Base-by-base conservation (phyloP, 106 monocot species). In the Dendrobium catenatum region DNA sequence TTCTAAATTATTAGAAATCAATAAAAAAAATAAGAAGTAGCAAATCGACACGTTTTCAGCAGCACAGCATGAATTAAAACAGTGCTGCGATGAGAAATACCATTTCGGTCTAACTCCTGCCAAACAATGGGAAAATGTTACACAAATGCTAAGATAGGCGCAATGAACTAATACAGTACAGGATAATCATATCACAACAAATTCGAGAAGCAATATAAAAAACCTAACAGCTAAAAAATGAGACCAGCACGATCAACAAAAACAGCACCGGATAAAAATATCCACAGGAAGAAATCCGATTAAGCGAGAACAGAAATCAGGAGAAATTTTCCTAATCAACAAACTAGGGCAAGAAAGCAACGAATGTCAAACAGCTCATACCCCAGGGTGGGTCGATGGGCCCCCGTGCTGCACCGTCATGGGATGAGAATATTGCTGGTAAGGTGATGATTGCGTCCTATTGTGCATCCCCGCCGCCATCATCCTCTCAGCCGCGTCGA, bases 401-500 rank as follows among this genome's bases (percentile, higher is more conserved):
- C 11, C 49, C 11, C 48, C 49, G 2, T 22, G 26, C 13, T n/a
- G 76, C 22, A 76, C 51, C 22, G 42, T 17, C 40, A 74, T 74
- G 43, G 74, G 74, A 74, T 76, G 49, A 51, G 76, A 47, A 19
- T 76, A 76, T 20, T 76, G 76, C 9, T n/a, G 76, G 26, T 76
- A 49, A 5, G 24, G 48, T 19, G 27, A 42, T 49, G 49, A 17
- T 51, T 46, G 76, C 49, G 15, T 22, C 76, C 49, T 49, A 5
- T 76, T 46, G 76, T 76, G 24, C 76, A 70, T 68, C 68, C 48
- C 80, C 17, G 67, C 46, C 68, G 67, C 46, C 77, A 61, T 77
- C 22, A 61, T 42, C 66, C 82, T 75, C 82, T 82, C 82, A 19
- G 76, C 64, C 5, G 82, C 82, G 67, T 75, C 79, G 61, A 84